Percentiles rank a stretch among this genome's conserved stretches.
These are phyloP conservation scores for Carex myosuroides DNA, from an alignment of 176 grass and related monocot species.

Conservation along the genomic window DNA sequence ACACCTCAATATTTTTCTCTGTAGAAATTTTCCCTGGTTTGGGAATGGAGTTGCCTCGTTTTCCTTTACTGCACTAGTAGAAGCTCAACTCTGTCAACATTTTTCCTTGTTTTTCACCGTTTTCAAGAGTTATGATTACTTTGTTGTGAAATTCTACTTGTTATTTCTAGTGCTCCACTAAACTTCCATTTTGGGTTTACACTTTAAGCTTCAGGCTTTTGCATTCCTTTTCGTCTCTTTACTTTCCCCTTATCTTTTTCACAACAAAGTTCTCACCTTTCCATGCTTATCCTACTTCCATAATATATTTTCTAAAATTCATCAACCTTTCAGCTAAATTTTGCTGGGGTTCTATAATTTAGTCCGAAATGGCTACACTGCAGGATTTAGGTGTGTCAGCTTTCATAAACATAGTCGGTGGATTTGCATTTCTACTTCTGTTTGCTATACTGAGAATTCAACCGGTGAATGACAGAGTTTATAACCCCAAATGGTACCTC, in stretches of 20 bases:
- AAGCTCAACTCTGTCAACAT: neutral
- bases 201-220: conserved; percentile 9
- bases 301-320: neutral
- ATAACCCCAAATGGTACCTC: conserved; percentile 93
- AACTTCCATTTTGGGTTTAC: neutral
- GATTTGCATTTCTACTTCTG: conserved; percentile 80
- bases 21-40: neutral
- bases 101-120: neutral
- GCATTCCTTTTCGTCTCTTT: conserved; percentile 5
- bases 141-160: neutral
- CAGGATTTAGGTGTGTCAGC: conserved; percentile 88
- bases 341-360: conserved; percentile 1
- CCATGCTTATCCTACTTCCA: conserved; percentile 13
- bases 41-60: neutral
- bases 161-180: conserved; percentile 17
- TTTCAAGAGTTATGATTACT: neutral
- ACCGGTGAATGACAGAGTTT: conserved; percentile 89
- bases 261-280: neutral
- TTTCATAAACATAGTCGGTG: conserved; percentile 81
- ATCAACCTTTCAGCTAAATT: conserved; percentile 6
- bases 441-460: conserved; percentile 87
- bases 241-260: neutral
- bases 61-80: neutral
- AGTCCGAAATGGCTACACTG: conserved; percentile 57
- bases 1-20: neutral